These are phyloP conservation scores for Rosa lucieae DNA, from an alignment of 306 rosid species.

Conservation along the genomic window DNA sequence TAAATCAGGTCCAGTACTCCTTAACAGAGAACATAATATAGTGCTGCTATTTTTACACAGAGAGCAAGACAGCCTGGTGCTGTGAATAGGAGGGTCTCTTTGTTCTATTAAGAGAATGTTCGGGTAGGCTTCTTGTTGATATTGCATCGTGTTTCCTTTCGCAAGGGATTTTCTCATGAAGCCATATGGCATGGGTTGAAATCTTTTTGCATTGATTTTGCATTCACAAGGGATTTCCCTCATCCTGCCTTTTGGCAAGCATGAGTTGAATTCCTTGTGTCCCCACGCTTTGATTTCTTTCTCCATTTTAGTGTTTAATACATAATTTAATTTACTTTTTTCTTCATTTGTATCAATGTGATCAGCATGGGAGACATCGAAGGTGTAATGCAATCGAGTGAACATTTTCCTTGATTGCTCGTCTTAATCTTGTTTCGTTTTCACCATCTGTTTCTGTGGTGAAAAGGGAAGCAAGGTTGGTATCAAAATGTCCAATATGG, in stretches of 20 bases:
- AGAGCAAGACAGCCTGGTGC: background rate
- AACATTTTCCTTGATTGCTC: background rate
- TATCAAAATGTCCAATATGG: slow-evolving; percentile 18
- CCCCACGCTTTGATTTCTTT: background rate
- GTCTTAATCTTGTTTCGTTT: slow-evolving; percentile 7
- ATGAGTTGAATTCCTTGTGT: slow-evolving; percentile 27
- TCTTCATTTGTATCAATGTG: background rate
- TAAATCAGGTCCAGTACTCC: slow-evolving; percentile 9
- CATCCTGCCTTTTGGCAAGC: slow-evolving; percentile 24
- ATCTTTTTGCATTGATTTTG: background rate
- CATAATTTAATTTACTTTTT: background rate
- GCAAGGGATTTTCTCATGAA: background rate
- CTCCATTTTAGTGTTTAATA: background rate
- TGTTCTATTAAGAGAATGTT: slow-evolving; percentile 2
- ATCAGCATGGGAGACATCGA: background rate
- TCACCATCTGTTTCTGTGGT: background rate
- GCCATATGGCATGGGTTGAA: slow-evolving; percentile 18
- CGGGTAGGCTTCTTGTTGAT: background rate
- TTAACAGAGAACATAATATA: background rate
- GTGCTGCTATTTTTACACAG: slow-evolving; percentile 13
- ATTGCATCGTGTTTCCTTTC: background rate
- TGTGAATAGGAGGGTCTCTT: background rate
- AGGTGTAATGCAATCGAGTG: background rate
- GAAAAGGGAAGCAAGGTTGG: background rate
- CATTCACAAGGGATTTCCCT: slow-evolving; percentile 24